A percentile compares a stretch with the other conserved stretches of the same genome.
Conservation (phyloP, 202 grass and related monocot species). For the Setaria italica region DNA sequence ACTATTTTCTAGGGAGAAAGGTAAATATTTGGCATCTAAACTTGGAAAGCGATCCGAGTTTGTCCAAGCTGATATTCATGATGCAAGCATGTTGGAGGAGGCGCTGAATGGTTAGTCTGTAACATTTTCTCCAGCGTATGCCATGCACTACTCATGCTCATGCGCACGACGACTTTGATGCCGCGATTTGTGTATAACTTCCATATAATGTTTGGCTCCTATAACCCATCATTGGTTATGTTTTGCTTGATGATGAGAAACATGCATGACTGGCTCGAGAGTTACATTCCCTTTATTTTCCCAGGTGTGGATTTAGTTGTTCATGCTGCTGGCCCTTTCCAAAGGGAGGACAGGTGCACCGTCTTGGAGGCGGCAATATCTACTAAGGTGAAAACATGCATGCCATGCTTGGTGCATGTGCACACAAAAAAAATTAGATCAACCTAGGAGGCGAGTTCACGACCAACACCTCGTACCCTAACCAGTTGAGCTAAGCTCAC, state of each 20-base stretch:
- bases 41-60: constrained; percentile 75
- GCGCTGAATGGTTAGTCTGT: constrained; percentile 58
- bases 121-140: no score
- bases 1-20: constrained; percentile 63
- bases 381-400: constrained; percentile 60
- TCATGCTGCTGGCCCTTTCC: constrained; percentile 93
- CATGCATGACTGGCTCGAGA: neutral
- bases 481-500: no score
- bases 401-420: no score
- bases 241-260: neutral
- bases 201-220: no score
- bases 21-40: constrained; percentile 62
- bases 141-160: no score
- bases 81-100: constrained; percentile 61
- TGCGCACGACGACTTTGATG: neutral
- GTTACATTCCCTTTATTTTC: neutral
- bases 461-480: no score
- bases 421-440: no score
- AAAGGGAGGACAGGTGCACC: constrained; percentile 57
- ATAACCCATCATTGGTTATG: no score
- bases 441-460: no score
- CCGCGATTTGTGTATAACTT: no score
- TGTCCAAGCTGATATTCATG: constrained; percentile 66
- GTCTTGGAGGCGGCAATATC: constrained; percentile 86
- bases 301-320: constrained; percentile 84